These are phyloP conservation scores for Clarireedia sp. DNA, from an alignment of 2,329 filamentous ascomycete species.

Conservation along the genomic window DNA sequence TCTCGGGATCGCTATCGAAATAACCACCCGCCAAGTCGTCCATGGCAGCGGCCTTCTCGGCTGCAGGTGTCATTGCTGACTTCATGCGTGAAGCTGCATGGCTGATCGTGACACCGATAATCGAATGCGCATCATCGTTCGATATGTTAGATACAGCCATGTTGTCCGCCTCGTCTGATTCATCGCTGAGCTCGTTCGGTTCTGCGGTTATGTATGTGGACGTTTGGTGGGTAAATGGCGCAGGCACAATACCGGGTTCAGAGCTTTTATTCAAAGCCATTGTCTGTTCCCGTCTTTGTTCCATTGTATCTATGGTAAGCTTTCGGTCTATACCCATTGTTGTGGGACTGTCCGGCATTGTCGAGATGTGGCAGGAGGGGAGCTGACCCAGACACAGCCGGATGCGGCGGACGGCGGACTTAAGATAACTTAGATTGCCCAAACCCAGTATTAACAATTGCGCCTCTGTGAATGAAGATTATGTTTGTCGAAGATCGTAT, in stretches of 20 bases:
- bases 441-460: background rate
- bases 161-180: constrained; percentile 19
- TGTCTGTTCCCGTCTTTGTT: constrained; percentile 7
- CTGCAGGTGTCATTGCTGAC: constrained; percentile 45
- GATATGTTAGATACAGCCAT: constrained; percentile 19
- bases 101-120: constrained; percentile 53
- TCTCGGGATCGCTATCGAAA: constrained; percentile 30
- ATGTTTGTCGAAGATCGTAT: background rate
- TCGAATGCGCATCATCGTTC: constrained; percentile 49
- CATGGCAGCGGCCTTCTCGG: constrained; percentile 50
- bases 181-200: constrained; percentile 9
- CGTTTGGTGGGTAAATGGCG: background rate
- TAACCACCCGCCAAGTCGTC: constrained; percentile 39
- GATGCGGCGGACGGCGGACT: constrained; percentile 1
- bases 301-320: background rate
- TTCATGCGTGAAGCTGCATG: constrained; percentile 47
- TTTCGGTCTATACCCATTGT: background rate
- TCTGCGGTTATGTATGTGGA: constrained; percentile 8
- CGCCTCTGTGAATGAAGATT: background rate
- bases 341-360: background rate
- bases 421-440: background rate
- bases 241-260: background rate
- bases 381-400: constrained; percentile 3
- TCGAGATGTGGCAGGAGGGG: constrained; percentile 1
- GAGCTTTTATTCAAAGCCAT: background rate